These are phyloP conservation scores for Plectosphaerella cucumerina DNA, from an alignment of 2,329 filamentous ascomycete genomes.

Conservation along the genomic window DNA sequence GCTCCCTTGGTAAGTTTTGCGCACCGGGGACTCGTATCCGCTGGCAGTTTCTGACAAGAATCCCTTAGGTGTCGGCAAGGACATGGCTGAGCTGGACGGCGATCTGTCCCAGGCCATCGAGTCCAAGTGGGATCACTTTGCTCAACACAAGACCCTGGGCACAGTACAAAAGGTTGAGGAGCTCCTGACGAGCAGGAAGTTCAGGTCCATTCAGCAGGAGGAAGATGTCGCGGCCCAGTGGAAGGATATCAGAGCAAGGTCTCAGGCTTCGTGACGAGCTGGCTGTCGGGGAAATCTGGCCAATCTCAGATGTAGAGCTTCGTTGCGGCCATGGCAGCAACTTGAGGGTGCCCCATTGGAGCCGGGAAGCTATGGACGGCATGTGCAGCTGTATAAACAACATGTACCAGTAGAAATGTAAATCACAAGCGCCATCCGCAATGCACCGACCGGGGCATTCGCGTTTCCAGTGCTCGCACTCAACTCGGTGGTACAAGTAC, in stretches of 20 bases:
- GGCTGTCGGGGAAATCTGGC: neutral
- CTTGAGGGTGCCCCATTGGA: no score
- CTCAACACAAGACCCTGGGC: constrained; percentile 44
- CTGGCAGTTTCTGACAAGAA: neutral
- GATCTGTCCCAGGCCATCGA: constrained; percentile 38
- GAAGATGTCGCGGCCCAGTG: neutral
- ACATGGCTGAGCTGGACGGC: constrained; percentile 45
- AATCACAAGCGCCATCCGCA: no score
- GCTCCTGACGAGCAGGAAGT: constrained; percentile 48
- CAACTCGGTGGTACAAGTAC: no score
- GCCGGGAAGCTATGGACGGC: no score
- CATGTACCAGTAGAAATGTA: no score
- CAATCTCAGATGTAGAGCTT: no score
- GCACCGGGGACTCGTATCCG: constrained; percentile 10
- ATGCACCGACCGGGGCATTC: no score
- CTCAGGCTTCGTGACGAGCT: neutral
- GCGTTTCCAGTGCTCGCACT: no score
- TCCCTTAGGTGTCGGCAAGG: constrained; percentile 41
- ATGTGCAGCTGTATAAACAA: no score
- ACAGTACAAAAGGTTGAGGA: constrained; percentile 54
- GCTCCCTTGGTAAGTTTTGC: constrained; percentile 49
- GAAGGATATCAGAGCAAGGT: neutral
- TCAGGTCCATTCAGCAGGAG: constrained; percentile 19
- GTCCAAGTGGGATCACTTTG: constrained; percentile 52
- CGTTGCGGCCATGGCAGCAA: no score